Conservation (phyloP, 306 rosid species). For the Pyrus betulifolia region DNA sequence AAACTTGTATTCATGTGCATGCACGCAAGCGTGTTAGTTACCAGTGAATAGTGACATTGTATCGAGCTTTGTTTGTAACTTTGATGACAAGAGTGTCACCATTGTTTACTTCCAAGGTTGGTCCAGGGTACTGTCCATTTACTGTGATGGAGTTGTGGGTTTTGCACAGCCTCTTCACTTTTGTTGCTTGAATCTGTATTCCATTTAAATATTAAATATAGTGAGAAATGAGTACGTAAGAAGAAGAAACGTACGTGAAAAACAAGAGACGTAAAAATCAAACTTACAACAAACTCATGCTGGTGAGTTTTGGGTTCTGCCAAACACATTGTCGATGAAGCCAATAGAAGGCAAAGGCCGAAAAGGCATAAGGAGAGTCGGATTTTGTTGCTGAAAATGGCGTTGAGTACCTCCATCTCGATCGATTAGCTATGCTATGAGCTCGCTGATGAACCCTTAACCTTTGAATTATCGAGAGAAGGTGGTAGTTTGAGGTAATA, state of each 20-base stretch:
- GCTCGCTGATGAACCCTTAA: background rate
- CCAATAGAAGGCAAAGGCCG: conserved; percentile 44
- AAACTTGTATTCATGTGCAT: background rate
- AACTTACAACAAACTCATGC: conserved; percentile 71
- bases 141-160: conserved; percentile 70
- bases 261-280: background rate
- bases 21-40: conserved; percentile 8
- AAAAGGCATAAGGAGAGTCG: conserved; percentile 19
- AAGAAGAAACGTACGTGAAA: background rate
- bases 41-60: conserved; percentile 89
- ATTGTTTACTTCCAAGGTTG: conserved; percentile 72
- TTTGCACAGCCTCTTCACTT: conserved; percentile 99
- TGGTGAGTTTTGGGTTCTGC: conserved; percentile 50
- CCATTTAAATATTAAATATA: background rate
- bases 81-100: conserved; percentile 78
- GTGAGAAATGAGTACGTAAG: background rate
- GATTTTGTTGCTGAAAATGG: conserved; percentile 2
- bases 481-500: conserved; percentile 11
- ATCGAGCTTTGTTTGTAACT: conserved; percentile 78
- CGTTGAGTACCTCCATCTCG: conserved; percentile 27
- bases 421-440: background rate
- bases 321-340: conserved; percentile 36
- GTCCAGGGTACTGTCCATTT: conserved; percentile 88
- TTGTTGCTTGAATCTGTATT: conserved; percentile 66
- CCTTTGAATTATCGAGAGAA: background rate